Percentiles rank a stretch among this genome's conserved stretches.
Evolutionary conservation across 75 land plant species (phyloP).

Genomic region (Cunninghamia lanceolata): DNA sequence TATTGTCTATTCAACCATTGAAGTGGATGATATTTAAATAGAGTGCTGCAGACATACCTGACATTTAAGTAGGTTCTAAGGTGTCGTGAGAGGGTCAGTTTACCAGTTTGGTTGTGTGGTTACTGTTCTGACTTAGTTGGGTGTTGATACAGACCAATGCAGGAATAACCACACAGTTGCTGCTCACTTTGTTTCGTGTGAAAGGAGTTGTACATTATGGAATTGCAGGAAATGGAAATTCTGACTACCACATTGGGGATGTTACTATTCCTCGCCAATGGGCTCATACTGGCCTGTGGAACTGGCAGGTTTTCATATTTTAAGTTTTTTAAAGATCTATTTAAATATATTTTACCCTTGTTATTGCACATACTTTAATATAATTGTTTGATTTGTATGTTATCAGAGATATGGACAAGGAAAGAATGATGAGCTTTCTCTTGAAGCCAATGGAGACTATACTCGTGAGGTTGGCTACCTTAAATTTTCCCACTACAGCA

Average conservation of each 20-base stretch:
- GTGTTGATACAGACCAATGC: conserved; percentile 37
- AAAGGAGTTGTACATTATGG: conserved; percentile 43
- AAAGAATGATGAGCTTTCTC: not conserved
- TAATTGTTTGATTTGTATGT: no score
- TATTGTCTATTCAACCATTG: no score
- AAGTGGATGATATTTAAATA: no score
- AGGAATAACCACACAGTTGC: conserved; percentile 34
- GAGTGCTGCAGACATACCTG: no score
- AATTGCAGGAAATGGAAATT: conserved; percentile 39
- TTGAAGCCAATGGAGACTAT: not conserved
- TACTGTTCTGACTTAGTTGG: not conserved
- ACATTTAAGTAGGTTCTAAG: not conserved
- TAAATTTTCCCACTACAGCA: conserved; percentile 31
- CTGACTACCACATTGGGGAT: conserved; percentile 37
- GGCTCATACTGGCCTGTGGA: conserved; percentile 52
- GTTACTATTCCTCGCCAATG: conserved; percentile 34
- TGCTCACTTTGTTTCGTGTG: conserved; percentile 26
- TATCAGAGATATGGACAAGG: conserved; percentile 1
- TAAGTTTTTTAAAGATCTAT: no score
- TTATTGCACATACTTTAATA: not conserved
- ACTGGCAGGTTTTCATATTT: conserved; percentile 36
- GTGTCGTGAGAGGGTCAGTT: no score
- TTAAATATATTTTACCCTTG: not conserved
- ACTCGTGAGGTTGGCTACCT: conserved; percentile 41
- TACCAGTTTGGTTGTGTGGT: not conserved